Evolutionary conservation across 1,284 basidiomycete genomes (phyloP).

Genomic region (Sporisorium iseilematis-ciliati): DNA sequence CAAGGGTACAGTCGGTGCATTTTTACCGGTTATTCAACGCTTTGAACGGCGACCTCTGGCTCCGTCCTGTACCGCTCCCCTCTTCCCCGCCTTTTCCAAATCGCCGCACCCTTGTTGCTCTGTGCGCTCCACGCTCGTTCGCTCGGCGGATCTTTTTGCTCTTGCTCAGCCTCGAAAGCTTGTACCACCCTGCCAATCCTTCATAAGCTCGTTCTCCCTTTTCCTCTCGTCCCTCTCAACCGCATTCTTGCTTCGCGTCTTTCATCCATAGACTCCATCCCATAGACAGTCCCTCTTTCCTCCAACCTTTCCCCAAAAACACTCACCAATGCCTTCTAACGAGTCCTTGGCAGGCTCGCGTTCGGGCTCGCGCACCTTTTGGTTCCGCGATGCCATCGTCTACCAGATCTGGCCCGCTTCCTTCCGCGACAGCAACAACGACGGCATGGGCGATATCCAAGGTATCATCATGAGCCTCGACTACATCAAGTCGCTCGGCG

Average conservation of each 20-base stretch:
- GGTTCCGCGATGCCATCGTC: constrained; percentile 56
- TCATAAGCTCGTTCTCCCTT: constrained; percentile 9
- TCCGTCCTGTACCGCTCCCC: not conserved
- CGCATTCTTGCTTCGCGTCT: not conserved
- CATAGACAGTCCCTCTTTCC: not conserved
- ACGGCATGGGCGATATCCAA: constrained; percentile 81
- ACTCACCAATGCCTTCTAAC: constrained; percentile 42
- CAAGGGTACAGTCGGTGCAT: constrained; percentile 12
- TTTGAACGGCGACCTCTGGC: constrained; percentile 16
- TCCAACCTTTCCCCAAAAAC: not conserved
- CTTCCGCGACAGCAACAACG: constrained; percentile 80
- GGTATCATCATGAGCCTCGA: constrained; percentile 78
- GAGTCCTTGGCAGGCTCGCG: constrained; percentile 36
- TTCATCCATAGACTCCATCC: not conserved
- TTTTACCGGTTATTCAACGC: constrained; percentile 9
- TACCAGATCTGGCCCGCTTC: constrained; percentile 78
- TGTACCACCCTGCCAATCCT: not conserved
- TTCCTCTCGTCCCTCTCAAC: not conserved
- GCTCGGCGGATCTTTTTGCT: constrained; percentile 11
- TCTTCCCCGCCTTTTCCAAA: constrained; percentile 11
- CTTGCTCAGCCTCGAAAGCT: constrained; percentile 11
- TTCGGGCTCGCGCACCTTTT: constrained; percentile 32
- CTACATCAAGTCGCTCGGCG: constrained; percentile 79
- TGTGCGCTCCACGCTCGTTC: not conserved
- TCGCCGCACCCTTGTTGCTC: constrained; percentile 24